Conservation (phyloP, 73 alveolate species). For the Tetrahymena borealis region DNA sequence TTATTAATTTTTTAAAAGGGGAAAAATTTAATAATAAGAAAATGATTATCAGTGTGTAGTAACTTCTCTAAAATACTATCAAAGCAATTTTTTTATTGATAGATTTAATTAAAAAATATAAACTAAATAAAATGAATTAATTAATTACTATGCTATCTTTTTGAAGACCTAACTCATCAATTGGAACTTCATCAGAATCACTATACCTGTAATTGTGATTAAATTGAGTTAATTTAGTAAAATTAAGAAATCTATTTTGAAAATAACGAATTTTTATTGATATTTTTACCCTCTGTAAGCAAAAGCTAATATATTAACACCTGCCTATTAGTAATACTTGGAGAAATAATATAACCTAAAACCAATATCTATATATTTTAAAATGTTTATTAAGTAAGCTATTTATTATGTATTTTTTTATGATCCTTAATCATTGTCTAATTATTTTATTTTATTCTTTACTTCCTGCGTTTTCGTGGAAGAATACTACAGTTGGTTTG, state of each 20-base stretch:
- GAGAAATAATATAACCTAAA: constrained; percentile 6
- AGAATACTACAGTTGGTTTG: constrained; percentile 30
- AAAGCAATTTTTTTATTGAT: too few species aligned
- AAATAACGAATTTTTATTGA: not conserved
- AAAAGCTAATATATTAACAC: constrained; percentile 4
- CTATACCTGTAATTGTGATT: not conserved
- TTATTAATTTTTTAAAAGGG: not conserved
- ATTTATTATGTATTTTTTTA: not conserved
- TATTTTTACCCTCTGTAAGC: constrained; percentile 27
- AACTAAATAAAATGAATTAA: too few species aligned
- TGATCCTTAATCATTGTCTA: too few species aligned
- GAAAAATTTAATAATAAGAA: not conserved
- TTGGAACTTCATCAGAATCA: not conserved
- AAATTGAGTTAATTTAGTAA: too few species aligned
- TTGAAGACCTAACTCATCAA: not conserved
- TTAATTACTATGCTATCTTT: constrained; percentile 5
- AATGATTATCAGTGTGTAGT: too few species aligned
- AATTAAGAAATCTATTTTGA: not conserved
- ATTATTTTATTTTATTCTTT: too few species aligned
- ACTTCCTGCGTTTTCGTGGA: constrained; percentile 46
- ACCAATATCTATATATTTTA: constrained; percentile 14
- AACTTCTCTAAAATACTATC: too few species aligned
- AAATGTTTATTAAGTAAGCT: not conserved
- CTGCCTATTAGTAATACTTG: not conserved
- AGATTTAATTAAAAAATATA: too few species aligned